Evolutionary conservation across 2,329 filamentous ascomycete species (phyloP), one percentile per base, ranked within the genome.

Genomic region (Canariomyces notabilis): DNA sequence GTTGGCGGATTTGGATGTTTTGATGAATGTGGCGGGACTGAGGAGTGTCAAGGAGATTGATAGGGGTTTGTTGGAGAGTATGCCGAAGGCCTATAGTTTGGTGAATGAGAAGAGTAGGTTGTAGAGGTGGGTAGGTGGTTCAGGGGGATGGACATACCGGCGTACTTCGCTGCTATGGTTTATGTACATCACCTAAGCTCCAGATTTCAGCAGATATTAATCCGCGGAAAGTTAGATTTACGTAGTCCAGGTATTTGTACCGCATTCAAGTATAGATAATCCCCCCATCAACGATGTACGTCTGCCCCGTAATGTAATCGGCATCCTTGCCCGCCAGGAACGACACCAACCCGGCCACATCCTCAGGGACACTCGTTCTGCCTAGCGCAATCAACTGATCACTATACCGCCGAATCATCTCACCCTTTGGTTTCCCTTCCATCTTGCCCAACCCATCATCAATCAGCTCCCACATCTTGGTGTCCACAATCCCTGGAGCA

Each of bases 391-490:
- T 52, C 29, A 43, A 9, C 7, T 51, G 41, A 1, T 50, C 38
- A 8, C 43, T 59, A 19, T 55, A 54, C 40, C 44, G 44, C 6
- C 29, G 48, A 1, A 58, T 50, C 39, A 42, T 44, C 29, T 56
- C 38, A 5, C 56, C 55, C 41, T 52, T 51, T 15, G 35, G 76
- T 55, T 69, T 63, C 0, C 67, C 64, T 0, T 75, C 79, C 46
- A 70, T 69, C 59, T 75, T 70, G 1, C 73, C 77, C 23, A 83
- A 51, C 47, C 75, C 74, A 51, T 77, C 74, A 50, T 85, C 83
- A 44, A 86, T 84, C 2, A 78, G 58, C 37, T 85, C 81, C 82
- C 82, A 86, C 81, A 85, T 85, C 0, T 70, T 67, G 0, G 80
- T 85, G 0, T 75, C 79, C 0, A 86, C 80, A 38, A 86, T 83